phyloP scores from a whole-genome alignment of 2,329 filamentous ascomycete species.

The Hypoxylon sp. region DNA sequence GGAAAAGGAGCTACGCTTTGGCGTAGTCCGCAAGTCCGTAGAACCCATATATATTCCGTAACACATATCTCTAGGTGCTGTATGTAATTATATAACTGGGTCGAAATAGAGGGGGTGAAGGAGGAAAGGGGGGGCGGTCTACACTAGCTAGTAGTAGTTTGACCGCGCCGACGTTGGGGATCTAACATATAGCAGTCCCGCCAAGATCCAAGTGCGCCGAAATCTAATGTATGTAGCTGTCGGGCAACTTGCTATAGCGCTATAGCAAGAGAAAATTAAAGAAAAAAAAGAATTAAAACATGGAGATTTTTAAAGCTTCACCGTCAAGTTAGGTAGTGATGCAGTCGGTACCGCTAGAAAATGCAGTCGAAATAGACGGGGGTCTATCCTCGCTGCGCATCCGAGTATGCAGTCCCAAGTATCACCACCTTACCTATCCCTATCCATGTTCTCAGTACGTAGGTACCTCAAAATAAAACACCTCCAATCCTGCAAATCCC shows the following conservation, averaged over 20 bases:
- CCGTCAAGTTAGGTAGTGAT: conserved; percentile 41
- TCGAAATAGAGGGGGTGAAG: conserved; percentile 23
- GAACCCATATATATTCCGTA: conserved; percentile 25
- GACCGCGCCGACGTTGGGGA: conserved; percentile 13
- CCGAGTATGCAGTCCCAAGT: conserved; percentile 42
- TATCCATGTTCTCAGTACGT: conserved; percentile 12
- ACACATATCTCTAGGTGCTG: conserved; percentile 19
- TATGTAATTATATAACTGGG: conserved; percentile 28
- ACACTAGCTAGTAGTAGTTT: conserved; percentile 16
- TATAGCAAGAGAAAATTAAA: conserved; percentile 1
- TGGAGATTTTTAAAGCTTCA: conserved; percentile 19
- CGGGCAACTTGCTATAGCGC: not conserved
- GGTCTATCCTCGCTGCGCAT: conserved; percentile 42
- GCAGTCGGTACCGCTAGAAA: conserved; percentile 33
- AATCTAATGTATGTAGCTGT: conserved; percentile 12
- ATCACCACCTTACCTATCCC: conserved; percentile 15
- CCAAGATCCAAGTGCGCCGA: conserved; percentile 29
- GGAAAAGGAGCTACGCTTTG: conserved; percentile 7
- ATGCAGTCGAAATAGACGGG: conserved; percentile 35
- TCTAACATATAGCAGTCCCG: conserved; percentile 33
- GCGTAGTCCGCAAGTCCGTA: conserved; percentile 5
- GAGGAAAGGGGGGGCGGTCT: conserved; percentile 29
- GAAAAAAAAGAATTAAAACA: conserved; percentile 5
- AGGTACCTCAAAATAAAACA: conserved; percentile 8
- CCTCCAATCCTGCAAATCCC: conserved; percentile 36